phyloP scores from a whole-genome alignment of 306 rosid genomes.

The Potentilla sterilis region DNA sequence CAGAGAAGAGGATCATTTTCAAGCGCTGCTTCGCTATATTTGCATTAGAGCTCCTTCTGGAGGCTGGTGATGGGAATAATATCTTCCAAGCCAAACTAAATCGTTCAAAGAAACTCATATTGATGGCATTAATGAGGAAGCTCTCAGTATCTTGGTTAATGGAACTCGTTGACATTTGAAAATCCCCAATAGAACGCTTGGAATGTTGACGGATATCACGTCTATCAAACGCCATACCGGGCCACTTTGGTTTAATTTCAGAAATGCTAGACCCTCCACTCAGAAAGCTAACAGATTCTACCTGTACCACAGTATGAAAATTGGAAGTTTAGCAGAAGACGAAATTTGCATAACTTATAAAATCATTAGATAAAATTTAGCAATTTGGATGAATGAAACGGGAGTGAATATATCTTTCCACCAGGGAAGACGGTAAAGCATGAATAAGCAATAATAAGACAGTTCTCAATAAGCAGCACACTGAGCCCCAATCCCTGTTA shows the following conservation, averaged over 20 bases:
- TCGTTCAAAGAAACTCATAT: slow-evolving; percentile 89
- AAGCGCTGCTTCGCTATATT: slow-evolving; percentile 89
- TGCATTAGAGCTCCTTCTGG: slow-evolving; percentile 75
- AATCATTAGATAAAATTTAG: background rate
- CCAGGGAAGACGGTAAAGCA: background rate
- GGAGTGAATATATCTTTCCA: background rate
- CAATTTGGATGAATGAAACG: background rate
- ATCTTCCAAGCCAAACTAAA: slow-evolving; percentile 91
- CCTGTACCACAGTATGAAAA: slow-evolving; percentile 48
- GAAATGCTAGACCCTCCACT: slow-evolving; percentile 48
- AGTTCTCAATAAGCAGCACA: too few species aligned
- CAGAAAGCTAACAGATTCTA: slow-evolving; percentile 48
- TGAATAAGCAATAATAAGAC: too few species aligned
- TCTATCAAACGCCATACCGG: slow-evolving; percentile 37
- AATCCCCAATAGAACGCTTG: slow-evolving; percentile 45
- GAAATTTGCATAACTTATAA: slow-evolving; percentile 6
- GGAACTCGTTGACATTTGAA: slow-evolving; percentile 45
- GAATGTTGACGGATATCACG: slow-evolving; percentile 37
- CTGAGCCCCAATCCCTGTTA: too few species aligned
- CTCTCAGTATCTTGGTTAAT: slow-evolving; percentile 63
- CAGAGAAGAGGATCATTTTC: slow-evolving; percentile 94
- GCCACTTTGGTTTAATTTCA: slow-evolving; percentile 50
- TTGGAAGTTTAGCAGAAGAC: background rate
- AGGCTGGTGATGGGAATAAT: slow-evolving; percentile 66
- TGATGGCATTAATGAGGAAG: slow-evolving; percentile 81